These are phyloP conservation scores for Dendrocalamus latiflorus DNA, from an alignment of 202 grass and related monocot species.

Conservation along the genomic window DNA sequence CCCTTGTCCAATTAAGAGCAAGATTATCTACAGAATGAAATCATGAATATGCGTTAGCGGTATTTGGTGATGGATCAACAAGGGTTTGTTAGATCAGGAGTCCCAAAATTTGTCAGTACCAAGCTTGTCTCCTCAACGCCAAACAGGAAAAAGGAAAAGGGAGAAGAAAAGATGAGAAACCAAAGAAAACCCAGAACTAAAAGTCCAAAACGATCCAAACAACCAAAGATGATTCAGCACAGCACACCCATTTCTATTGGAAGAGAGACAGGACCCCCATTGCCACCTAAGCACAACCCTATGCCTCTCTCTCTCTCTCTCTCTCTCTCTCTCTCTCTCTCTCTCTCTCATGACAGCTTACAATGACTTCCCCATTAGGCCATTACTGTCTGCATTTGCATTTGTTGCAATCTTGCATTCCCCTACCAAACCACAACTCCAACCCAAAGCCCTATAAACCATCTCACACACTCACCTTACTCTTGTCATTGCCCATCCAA, in stretches of 20 bases:
- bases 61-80: too few species aligned
- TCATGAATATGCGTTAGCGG: too few species aligned
- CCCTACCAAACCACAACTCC: too few species aligned
- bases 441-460: slow-evolving; percentile 39
- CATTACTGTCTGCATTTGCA: slow-evolving; percentile 10
- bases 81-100: too few species aligned
- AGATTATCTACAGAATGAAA: too few species aligned
- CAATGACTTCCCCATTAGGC: background rate
- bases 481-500: background rate
- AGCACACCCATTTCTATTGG: background rate
- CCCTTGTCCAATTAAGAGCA: too few species aligned
- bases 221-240: background rate
- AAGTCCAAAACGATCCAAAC: background rate
- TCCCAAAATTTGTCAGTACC: too few species aligned
- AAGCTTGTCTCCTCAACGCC: too few species aligned
- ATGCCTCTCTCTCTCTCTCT: background rate
- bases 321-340: background rate
- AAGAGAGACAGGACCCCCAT: background rate
- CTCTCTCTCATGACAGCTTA: background rate
- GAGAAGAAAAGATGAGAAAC: background rate
- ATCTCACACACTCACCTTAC: background rate
- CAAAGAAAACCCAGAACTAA: background rate
- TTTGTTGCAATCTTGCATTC: background rate
- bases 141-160: background rate
- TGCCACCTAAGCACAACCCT: background rate